A percentile compares a stretch with the other conserved stretches of the same genome.
Evolutionary conservation across 148 eudicot genomes (phyloP).

Genomic region (Cornus controversa): DNA sequence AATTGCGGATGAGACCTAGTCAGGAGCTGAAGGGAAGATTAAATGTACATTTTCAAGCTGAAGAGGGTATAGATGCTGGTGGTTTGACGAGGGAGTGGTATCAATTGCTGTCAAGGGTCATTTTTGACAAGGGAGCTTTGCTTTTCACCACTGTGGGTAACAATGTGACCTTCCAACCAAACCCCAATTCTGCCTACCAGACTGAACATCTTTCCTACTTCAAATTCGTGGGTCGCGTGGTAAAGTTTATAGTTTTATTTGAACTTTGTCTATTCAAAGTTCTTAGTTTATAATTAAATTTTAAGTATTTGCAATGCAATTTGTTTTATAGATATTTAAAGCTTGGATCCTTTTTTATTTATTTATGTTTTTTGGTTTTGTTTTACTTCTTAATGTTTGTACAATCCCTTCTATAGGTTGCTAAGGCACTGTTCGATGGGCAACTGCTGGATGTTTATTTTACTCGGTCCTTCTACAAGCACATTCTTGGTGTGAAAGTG

Average conservation of each 20-base stretch:
- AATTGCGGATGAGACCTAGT: constrained; percentile 83
- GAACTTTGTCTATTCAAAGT: background rate
- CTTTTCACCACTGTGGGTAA: constrained; percentile 95
- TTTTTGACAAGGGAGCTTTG: constrained; percentile 96
- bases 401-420: constrained; percentile 57
- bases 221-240: constrained; percentile 99
- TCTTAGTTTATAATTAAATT: background rate
- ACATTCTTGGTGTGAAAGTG: constrained; percentile 94
- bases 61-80: constrained; percentile 99
- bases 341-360: background rate
- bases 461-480: constrained; percentile 98
- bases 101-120: constrained; percentile 86
- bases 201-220: constrained; percentile 98
- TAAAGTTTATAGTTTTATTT: constrained; percentile 25
- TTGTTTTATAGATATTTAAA: background rate
- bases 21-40: constrained; percentile 92
- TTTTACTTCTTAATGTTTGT: background rate
- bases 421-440: constrained; percentile 93
- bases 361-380: no score
- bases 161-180: constrained; percentile 94
- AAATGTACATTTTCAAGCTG: constrained; percentile 98
- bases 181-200: constrained; percentile 96
- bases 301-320: background rate
- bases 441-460: constrained; percentile 96
- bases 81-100: constrained; percentile 99